phyloP scores from a whole-genome alignment of 805 yeast genomes.

The Pichia occidentalis region DNA sequence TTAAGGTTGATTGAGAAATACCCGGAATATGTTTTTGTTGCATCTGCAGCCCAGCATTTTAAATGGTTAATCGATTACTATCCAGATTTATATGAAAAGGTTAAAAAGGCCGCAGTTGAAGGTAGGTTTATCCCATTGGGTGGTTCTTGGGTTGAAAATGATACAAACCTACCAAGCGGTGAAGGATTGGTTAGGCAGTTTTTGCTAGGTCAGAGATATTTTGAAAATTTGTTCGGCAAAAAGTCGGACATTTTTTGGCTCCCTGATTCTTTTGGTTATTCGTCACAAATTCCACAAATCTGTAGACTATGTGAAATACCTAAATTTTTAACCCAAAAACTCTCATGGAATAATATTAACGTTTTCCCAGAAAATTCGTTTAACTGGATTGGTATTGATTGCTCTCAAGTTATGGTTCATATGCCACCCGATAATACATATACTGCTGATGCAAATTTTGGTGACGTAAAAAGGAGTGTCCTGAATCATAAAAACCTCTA shows the following conservation, averaged over 20 bases:
- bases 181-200: constrained; percentile 88
- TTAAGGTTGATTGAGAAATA: constrained; percentile 74
- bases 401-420: constrained; percentile 87
- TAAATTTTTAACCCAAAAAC: constrained; percentile 83
- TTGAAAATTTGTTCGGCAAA: constrained; percentile 69
- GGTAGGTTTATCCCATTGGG: constrained; percentile 87
- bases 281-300: constrained; percentile 90
- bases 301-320: constrained; percentile 83
- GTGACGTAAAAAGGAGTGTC: constrained; percentile 79
- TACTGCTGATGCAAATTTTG: constrained; percentile 88
- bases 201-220: constrained; percentile 82
- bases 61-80: constrained; percentile 86
- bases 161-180: constrained; percentile 92
- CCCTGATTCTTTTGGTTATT: constrained; percentile 96
- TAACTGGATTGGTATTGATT: constrained; percentile 94
- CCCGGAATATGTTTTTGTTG: constrained; percentile 91
- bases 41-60: constrained; percentile 94
- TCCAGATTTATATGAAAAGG: constrained; percentile 64
- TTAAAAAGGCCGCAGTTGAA: constrained; percentile 58
- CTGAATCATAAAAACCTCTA: constrained; percentile 79
- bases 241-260: constrained; percentile 82
- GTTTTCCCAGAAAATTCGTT: constrained; percentile 84
- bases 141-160: constrained; percentile 98
- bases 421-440: constrained; percentile 98
- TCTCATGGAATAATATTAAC: constrained; percentile 95